A percentile compares a stretch with the other conserved stretches of the same genome.
Conservation (phyloP, 2,329 filamentous ascomycete species). For the Aspergillus versicolor region DNA sequence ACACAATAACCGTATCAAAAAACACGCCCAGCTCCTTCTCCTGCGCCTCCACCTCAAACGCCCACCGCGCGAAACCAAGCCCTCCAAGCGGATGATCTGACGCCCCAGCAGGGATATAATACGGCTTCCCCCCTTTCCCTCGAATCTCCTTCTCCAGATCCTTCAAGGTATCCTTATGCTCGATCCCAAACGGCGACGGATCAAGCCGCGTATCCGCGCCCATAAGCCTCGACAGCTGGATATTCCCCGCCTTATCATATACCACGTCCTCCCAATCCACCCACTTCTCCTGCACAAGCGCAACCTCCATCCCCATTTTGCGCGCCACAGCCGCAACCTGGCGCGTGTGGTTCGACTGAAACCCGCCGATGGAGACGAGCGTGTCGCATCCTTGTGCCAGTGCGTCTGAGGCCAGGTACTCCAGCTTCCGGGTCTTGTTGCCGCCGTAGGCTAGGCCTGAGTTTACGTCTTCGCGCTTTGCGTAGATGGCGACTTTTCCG, state of each 20-base stretch:
- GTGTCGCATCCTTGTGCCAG: slow-evolving; percentile 3
- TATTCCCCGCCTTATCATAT: slow-evolving; percentile 68
- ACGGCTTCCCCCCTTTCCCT: slow-evolving; percentile 58
- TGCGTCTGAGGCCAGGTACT: slow-evolving; percentile 9
- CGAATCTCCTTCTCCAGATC: slow-evolving; percentile 55
- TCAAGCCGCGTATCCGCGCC: slow-evolving; percentile 63
- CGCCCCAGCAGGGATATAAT: slow-evolving; percentile 70
- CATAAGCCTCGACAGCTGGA: slow-evolving; percentile 69
- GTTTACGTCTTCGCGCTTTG: slow-evolving; percentile 11
- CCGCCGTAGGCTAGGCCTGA: slow-evolving; percentile 7
- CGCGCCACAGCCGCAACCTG: slow-evolving; percentile 64
- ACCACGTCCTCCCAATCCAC: slow-evolving; percentile 60
- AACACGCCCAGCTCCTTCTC: slow-evolving; percentile 62
- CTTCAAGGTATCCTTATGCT: slow-evolving; percentile 63
- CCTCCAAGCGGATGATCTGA: slow-evolving; percentile 70
- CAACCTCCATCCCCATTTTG: slow-evolving; percentile 51
- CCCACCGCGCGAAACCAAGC: slow-evolving; percentile 69
- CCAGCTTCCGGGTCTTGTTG: slow-evolving; percentile 11
- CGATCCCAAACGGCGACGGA: slow-evolving; percentile 63
- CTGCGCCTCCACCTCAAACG: slow-evolving; percentile 66
- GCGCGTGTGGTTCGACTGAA: slow-evolving; percentile 64
- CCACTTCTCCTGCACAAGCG: slow-evolving; percentile 67
- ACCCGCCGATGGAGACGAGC: slow-evolving; percentile 8
- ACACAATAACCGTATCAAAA: slow-evolving; percentile 68
- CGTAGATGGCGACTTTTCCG: slow-evolving; percentile 8